Evolutionary conservation across 2,329 filamentous ascomycete species (phyloP).

Genomic region (Nothophoma quercina): DNA sequence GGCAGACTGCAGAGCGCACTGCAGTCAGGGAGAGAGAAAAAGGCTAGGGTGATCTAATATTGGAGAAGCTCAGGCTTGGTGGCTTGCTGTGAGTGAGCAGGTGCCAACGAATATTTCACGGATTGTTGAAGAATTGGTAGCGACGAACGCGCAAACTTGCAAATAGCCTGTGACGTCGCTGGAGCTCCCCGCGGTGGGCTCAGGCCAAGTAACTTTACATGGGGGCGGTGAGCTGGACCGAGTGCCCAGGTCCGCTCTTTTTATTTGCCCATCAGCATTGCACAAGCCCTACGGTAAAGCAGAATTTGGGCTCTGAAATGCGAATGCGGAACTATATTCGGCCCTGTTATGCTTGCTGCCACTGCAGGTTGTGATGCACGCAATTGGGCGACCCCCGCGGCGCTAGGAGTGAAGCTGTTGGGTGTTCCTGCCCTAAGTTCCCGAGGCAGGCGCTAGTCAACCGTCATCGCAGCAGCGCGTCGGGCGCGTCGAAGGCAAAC

Average conservation of each 20-base stretch:
- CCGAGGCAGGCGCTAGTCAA: constrained; percentile 14
- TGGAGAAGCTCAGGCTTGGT: constrained; percentile 20
- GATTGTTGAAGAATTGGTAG: constrained; percentile 12
- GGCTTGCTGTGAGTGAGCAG: constrained; percentile 21
- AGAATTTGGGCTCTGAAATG: constrained; percentile 1
- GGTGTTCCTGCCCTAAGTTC: constrained; percentile 20
- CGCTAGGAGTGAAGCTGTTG: constrained; percentile 19
- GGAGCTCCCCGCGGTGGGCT: constrained; percentile 14
- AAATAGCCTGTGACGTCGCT: constrained; percentile 18
- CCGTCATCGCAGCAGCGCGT: constrained; percentile 15
- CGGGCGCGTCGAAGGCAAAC: constrained; percentile 14
- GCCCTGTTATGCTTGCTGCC: constrained; percentile 1
- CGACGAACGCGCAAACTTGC: constrained; percentile 13
- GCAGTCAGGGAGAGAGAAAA: constrained; percentile 19
- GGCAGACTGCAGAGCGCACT: constrained; percentile 18
- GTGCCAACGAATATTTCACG: constrained; percentile 12
- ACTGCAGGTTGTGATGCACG: constrained; percentile 1
- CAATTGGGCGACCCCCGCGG: constrained; percentile 9
- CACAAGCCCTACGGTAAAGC: constrained; percentile 10
- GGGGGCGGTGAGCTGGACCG: constrained; percentile 17
- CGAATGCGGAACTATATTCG: constrained; percentile 7
- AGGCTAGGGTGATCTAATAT: constrained; percentile 18
- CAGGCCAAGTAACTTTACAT: constrained; percentile 12
- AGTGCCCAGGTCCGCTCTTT: constrained; percentile 1
- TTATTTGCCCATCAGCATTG: constrained; percentile 3